A percentile compares a stretch with the other conserved stretches of the same genome.
Conservation (phyloP, 768 basidiomycete genomes). For the Russula sp. region DNA sequence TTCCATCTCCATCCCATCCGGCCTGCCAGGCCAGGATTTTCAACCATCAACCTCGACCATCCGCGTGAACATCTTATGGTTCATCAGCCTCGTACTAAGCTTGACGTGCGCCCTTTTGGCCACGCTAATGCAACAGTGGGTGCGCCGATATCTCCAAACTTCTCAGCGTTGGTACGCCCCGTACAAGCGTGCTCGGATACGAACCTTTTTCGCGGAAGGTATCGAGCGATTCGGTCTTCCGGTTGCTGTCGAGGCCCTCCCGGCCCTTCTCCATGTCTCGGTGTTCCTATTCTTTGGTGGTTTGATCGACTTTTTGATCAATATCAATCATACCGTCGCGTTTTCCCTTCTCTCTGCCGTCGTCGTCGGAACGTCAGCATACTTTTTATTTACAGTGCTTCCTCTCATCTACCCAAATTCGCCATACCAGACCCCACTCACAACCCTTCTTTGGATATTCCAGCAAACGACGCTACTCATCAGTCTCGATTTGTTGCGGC, state of each 20-base stretch:
- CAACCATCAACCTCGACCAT: slow-evolving; percentile 11
- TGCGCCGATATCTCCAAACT: slow-evolving; percentile 23
- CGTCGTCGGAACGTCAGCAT: slow-evolving; percentile 11
- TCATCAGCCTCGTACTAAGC: slow-evolving; percentile 26
- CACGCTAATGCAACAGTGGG: slow-evolving; percentile 30
- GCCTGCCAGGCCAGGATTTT: slow-evolving; percentile 8
- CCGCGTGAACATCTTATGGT: slow-evolving; percentile 27
- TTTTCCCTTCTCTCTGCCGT: slow-evolving; percentile 22
- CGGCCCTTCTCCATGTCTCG: slow-evolving; percentile 13
- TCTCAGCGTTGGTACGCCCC: slow-evolving; percentile 23
- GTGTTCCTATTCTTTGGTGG: slow-evolving; percentile 27
- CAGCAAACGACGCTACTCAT: not conserved
- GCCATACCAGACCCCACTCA: slow-evolving; percentile 29
- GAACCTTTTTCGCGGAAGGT: slow-evolving; percentile 26
- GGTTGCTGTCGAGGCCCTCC: slow-evolving; percentile 24
- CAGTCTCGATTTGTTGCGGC: slow-evolving; percentile 11
- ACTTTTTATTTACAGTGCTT: slow-evolving; percentile 18
- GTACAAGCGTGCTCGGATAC: slow-evolving; percentile 27
- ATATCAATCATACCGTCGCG: slow-evolving; percentile 23
- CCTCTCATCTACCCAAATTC: slow-evolving; percentile 24
- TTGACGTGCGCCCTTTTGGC: slow-evolving; percentile 28
- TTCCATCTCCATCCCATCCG: slow-evolving; percentile 10
- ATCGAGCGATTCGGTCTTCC: slow-evolving; percentile 26
- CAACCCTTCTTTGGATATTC: slow-evolving; percentile 16
- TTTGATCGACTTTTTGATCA: slow-evolving; percentile 24